phyloP scores from a whole-genome alignment of 2,329 filamentous ascomycete species.

The Waltergamsia citrina region DNA sequence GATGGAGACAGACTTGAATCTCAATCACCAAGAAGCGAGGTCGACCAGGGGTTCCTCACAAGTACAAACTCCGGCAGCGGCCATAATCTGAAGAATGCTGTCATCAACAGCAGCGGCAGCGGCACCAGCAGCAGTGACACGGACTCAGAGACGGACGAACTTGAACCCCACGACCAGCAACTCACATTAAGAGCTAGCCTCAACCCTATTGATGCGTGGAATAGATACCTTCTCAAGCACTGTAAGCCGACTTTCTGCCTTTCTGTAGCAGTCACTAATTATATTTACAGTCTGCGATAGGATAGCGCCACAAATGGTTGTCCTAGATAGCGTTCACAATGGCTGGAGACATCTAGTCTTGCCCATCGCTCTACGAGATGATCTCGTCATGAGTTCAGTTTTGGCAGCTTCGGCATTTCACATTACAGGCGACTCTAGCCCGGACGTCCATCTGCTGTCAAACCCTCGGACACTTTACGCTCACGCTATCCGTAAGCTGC shows the following conservation, averaged over 20 bases:
- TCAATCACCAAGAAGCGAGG: too few species aligned
- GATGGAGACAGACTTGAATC: too few species aligned
- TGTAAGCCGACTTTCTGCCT: conserved; percentile 7
- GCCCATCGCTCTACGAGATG: conserved; percentile 9
- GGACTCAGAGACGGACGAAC: too few species aligned
- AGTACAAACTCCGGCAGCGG: too few species aligned
- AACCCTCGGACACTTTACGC: conserved; percentile 10
- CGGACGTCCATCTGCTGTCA: neutral
- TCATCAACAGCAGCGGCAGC: too few species aligned
- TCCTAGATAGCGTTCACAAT: conserved; percentile 10
- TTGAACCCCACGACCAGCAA: too few species aligned
- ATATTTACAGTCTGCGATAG: conserved; percentile 10
- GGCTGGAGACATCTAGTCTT: conserved; percentile 12
- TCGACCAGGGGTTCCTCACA: too few species aligned
- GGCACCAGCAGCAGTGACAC: too few species aligned
- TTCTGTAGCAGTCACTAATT: neutral
- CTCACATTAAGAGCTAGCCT: too few species aligned
- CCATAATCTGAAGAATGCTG: too few species aligned
- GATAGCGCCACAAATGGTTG: conserved; percentile 13
- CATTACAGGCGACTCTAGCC: conserved; percentile 2
- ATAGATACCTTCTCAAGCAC: conserved; percentile 6
- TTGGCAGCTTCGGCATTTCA: conserved; percentile 15
- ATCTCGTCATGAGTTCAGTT: conserved; percentile 14
- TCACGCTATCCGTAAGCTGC: conserved; percentile 7
- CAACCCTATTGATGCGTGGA: conserved; percentile 1